Conservation (phyloP, 2,329 filamentous ascomycete genomes). For the Beauveria sp. region DNA sequence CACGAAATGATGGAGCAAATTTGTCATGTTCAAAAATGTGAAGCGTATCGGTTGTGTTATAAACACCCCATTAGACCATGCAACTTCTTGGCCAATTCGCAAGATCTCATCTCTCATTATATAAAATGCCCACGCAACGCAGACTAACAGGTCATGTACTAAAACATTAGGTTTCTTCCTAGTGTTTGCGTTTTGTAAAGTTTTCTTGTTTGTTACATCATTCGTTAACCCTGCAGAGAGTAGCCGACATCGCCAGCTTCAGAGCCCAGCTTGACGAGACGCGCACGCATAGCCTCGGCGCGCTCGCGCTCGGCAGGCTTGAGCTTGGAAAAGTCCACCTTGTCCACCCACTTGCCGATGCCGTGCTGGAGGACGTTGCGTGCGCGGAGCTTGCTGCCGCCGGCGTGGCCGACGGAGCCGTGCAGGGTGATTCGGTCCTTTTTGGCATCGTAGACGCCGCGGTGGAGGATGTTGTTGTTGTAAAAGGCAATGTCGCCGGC, state of each 20-base stretch:
- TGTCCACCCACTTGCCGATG: conserved; percentile 56
- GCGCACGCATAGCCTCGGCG: conserved; percentile 57
- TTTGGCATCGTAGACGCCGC: conserved; percentile 54
- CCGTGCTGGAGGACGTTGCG: conserved; percentile 72
- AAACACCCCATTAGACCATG: too few species aligned
- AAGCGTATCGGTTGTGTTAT: too few species aligned
- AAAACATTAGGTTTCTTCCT: neutral
- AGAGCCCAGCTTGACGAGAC: conserved; percentile 54
- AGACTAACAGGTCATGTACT: neutral
- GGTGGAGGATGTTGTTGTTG: conserved; percentile 79
- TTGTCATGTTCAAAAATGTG: too few species aligned
- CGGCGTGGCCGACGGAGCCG: conserved; percentile 58
- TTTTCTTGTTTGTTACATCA: neutral
- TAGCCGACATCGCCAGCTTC: conserved; percentile 56
- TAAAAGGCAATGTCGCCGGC: conserved; percentile 82
- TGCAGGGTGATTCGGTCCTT: conserved; percentile 64
- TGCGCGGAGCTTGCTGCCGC: conserved; percentile 48
- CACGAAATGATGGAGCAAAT: too few species aligned
- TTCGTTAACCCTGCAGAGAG: conserved; percentile 44
- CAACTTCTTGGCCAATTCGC: too few species aligned
- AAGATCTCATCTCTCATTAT: too few species aligned
- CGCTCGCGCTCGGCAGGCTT: conserved; percentile 34
- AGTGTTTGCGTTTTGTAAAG: neutral
- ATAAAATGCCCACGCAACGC: neutral
- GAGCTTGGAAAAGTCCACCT: conserved; percentile 47